Evolutionary conservation across 2,329 filamentous ascomycete genomes (phyloP).

Genomic region (Pyricularia pennisetigena): DNA sequence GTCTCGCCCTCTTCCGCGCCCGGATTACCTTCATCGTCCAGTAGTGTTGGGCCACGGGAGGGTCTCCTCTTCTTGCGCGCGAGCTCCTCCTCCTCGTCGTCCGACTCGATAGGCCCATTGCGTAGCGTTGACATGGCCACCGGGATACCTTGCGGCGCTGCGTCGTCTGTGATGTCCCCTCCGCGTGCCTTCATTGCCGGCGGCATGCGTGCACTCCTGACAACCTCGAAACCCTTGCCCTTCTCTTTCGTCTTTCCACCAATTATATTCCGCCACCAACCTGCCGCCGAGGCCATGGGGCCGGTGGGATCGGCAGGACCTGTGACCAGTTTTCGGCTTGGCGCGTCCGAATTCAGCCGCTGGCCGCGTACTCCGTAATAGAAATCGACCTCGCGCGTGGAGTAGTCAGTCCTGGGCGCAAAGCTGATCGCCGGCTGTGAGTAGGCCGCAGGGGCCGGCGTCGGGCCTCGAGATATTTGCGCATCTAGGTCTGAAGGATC

Average conservation of each 20-base stretch:
- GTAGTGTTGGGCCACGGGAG: constrained; percentile 26
- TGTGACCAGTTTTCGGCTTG: constrained; percentile 79
- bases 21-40: constrained; percentile 36
- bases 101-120: constrained; percentile 54
- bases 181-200: constrained; percentile 55
- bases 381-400: constrained; percentile 90
- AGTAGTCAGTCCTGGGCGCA: constrained; percentile 68
- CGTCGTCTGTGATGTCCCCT: constrained; percentile 52
- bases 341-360: constrained; percentile 70
- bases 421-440: constrained; percentile 29
- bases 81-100: constrained; percentile 37
- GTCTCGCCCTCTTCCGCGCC: constrained; percentile 25
- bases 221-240: constrained; percentile 93
- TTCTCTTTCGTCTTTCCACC: constrained; percentile 87
- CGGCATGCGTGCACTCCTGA: constrained; percentile 79
- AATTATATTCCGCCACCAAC: constrained; percentile 76
- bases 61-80: constrained; percentile 13
- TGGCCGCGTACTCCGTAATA: constrained; percentile 91
- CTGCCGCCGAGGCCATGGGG: constrained; percentile 77
- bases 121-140: constrained; percentile 51
- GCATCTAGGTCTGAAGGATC: constrained; percentile 31
- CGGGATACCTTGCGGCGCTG: constrained; percentile 56
- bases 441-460: constrained; percentile 31
- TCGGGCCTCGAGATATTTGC: constrained; percentile 30
- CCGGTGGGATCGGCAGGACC: constrained; percentile 92